Percentiles rank a stretch among this genome's conserved stretches.
phyloP scores from a whole-genome alignment of 176 grass and related monocot genomes.

The Chrysopogon serrulatus region DNA sequence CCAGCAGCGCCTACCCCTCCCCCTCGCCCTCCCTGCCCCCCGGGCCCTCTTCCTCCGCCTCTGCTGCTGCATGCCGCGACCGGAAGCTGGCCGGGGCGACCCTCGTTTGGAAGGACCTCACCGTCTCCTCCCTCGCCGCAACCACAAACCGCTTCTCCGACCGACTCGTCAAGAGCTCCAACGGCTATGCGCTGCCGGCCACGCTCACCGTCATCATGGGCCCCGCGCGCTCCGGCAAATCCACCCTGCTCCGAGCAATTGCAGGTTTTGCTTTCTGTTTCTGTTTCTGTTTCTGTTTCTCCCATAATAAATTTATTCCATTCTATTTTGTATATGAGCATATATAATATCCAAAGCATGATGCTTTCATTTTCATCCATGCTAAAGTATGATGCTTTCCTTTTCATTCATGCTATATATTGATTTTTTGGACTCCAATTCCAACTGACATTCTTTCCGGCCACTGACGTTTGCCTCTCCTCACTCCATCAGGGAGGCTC shows the following conservation, averaged over 20 bases:
- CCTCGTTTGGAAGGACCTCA: slow-evolving; percentile 90
- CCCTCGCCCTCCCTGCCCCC: slow-evolving; percentile 36
- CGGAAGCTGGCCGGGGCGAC: slow-evolving; percentile 79
- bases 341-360: too few relatives aligned
- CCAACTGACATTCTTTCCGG: too few relatives aligned
- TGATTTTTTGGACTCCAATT: too few relatives aligned
- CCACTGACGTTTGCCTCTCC: neutral
- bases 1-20: slow-evolving; percentile 59
- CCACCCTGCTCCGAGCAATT: slow-evolving; percentile 79
- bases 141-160: slow-evolving; percentile 39
- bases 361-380: neutral
- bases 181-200: slow-evolving; percentile 77
- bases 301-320: neutral
- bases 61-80: slow-evolving; percentile 15
- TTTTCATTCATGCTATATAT: neutral
- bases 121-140: slow-evolving; percentile 49
- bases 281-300: neutral
- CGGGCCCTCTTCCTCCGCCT: neutral
- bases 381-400: too few relatives aligned
- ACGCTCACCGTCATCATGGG: slow-evolving; percentile 98
- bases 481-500: slow-evolving; percentile 48
- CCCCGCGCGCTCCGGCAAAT: slow-evolving; percentile 82
- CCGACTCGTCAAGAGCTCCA: slow-evolving; percentile 79
- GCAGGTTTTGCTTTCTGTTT: slow-evolving; percentile 27
- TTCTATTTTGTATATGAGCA: too few relatives aligned